A percentile compares a stretch with the other conserved stretches of the same genome.
Evolutionary conservation across 1,284 basidiomycete genomes (phyloP).

Genomic region (Cutaneotrichosporon sp.): DNA sequence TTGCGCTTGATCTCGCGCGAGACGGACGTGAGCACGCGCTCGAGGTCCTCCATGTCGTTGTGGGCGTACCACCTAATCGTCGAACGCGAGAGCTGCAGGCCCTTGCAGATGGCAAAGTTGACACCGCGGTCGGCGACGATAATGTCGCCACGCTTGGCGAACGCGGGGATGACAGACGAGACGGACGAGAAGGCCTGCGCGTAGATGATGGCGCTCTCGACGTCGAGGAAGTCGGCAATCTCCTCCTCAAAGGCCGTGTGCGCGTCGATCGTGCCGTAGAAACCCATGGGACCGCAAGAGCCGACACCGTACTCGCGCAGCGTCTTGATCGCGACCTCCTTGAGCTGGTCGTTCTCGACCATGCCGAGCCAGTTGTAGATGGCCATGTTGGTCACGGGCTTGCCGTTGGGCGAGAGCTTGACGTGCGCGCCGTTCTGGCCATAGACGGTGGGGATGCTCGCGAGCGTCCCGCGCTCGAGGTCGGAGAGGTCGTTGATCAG

Average conservation of each 20-base stretch:
- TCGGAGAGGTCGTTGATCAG: conserved; percentile 63
- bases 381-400: conserved; percentile 80
- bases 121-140: conserved; percentile 96
- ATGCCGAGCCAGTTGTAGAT: conserved; percentile 93
- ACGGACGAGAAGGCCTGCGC: conserved; percentile 92
- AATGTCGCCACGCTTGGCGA: conserved; percentile 96
- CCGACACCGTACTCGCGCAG: conserved; percentile 93
- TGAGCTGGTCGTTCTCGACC: conserved; percentile 82
- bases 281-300: conserved; percentile 94
- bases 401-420: conserved; percentile 70
- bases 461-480: conserved; percentile 68
- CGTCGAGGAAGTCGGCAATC: conserved; percentile 86
- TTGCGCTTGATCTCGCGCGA: conserved; percentile 87
- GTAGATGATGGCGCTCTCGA: conserved; percentile 88
- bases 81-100: conserved; percentile 92
- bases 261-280: conserved; percentile 96
- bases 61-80: conserved; percentile 96
- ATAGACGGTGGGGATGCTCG: conserved; percentile 72
- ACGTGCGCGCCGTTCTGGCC: conserved; percentile 84
- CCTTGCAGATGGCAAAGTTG: conserved; percentile 95
- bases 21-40: conserved; percentile 78
- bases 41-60: conserved; percentile 87
- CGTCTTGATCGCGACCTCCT: conserved; percentile 79
- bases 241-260: conserved; percentile 87
- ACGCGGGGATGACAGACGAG: conserved; percentile 93